Conservation (phyloP, 1,284 basidiomycete species). For the Boletus albobrunnescens region DNA sequence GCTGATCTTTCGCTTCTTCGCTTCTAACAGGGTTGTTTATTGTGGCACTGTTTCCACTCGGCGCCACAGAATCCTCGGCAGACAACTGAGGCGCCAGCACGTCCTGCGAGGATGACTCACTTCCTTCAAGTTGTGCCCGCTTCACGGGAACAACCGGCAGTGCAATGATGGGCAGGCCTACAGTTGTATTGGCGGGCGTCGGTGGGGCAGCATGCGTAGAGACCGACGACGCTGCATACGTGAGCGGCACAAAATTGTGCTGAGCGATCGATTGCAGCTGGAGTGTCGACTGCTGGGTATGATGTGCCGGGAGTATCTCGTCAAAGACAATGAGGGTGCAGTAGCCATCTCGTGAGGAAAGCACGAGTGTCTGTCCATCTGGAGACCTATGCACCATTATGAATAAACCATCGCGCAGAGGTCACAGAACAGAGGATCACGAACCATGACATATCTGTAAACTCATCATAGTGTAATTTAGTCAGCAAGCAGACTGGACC, state of each 20-base stretch:
- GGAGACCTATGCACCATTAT: slow-evolving; percentile 67
- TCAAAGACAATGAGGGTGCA: slow-evolving; percentile 92
- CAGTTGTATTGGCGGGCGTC: slow-evolving; percentile 40
- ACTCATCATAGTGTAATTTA: slow-evolving; percentile 96
- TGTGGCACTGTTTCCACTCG: slow-evolving; percentile 11
- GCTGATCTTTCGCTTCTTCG: slow-evolving; percentile 37
- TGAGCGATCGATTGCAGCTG: slow-evolving; percentile 86
- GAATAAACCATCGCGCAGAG: slow-evolving; percentile 4
- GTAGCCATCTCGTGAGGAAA: slow-evolving; percentile 94
- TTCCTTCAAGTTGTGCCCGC: slow-evolving; percentile 28
- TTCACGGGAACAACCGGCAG: slow-evolving; percentile 51
- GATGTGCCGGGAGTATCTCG: slow-evolving; percentile 83
- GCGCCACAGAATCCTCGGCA: slow-evolving; percentile 11
- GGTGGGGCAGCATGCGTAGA: slow-evolving; percentile 26
- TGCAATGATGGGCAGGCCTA: slow-evolving; percentile 38
- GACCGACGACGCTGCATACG: slow-evolving; percentile 28
- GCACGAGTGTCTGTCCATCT: slow-evolving; percentile 89
- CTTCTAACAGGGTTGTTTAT: slow-evolving; percentile 11
- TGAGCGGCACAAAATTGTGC: slow-evolving; percentile 66
- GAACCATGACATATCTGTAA: slow-evolving; percentile 95
- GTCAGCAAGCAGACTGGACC: slow-evolving; percentile 90
- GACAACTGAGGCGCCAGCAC: slow-evolving; percentile 38
- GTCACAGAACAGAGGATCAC: slow-evolving; percentile 29
- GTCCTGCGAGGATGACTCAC: slow-evolving; percentile 50
- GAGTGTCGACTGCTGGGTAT: slow-evolving; percentile 83